Evolutionary conservation across 345 rosid genomes (phyloP).

Genomic region (Aegle marmelos): DNA sequence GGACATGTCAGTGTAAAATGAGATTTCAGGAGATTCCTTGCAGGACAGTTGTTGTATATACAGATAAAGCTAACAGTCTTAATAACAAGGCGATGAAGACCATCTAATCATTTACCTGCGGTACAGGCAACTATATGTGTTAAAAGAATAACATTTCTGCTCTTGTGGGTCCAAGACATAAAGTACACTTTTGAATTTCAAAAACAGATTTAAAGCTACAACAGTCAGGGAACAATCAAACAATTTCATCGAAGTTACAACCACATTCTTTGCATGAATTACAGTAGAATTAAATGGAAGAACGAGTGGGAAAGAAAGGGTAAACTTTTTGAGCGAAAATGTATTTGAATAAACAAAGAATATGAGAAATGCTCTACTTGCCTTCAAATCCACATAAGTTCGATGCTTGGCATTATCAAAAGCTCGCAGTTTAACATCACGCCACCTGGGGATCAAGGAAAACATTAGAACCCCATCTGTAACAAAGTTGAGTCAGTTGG

Average conservation of each 20-base stretch:
- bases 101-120: constrained; percentile 31
- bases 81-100: background rate
- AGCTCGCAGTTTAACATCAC: constrained; percentile 89
- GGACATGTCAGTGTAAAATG: constrained; percentile 10
- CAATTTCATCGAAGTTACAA: background rate
- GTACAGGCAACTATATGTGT: constrained; percentile 32
- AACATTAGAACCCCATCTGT: background rate
- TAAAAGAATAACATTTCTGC: constrained; percentile 12
- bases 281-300: background rate
- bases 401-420: constrained; percentile 93
- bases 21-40: constrained; percentile 25
- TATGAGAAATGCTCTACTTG: constrained; percentile 11
- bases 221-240: constrained; percentile 1
- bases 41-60: constrained; percentile 15
- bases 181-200: constrained; percentile 12
- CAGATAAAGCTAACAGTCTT: constrained; percentile 17
- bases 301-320: too few species aligned
- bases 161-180: constrained; percentile 17
- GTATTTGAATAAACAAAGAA: background rate
- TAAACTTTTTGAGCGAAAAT: background rate
- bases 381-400: constrained; percentile 96
- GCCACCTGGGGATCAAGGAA: constrained; percentile 63
- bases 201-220: background rate
- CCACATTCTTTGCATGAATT: background rate
- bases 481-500: background rate